These are phyloP conservation scores for Pyropia haitanensis DNA, from an alignment of 23 red algal genomes.

Conservation along the genomic window DNA sequence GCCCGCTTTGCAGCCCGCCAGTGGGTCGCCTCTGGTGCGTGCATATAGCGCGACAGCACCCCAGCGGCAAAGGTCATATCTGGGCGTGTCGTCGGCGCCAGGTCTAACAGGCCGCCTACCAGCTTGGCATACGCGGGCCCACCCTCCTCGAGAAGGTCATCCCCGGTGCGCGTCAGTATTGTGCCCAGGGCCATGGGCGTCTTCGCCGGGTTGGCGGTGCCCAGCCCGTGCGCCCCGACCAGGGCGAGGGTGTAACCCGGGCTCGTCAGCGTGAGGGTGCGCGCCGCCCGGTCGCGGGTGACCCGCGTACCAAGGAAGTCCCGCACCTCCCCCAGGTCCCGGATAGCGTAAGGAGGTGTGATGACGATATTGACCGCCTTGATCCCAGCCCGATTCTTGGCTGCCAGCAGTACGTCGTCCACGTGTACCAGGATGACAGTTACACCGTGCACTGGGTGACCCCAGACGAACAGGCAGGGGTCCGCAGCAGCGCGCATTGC, in stretches of 20 bases:
- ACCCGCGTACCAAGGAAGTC: background rate
- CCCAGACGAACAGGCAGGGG: background rate
- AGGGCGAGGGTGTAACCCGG: background rate
- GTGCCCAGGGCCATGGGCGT: slow-evolving; percentile 21
- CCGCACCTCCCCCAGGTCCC: background rate
- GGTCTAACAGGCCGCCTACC: slow-evolving; percentile 24
- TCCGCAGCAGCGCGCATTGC: too few species aligned
- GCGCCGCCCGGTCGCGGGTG: background rate
- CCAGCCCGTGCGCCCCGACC: background rate
- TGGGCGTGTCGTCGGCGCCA: slow-evolving; percentile 14
- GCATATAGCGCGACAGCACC: slow-evolving; percentile 24
- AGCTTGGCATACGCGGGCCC: slow-evolving; percentile 6
- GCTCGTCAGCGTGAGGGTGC: background rate
- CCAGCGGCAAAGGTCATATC: slow-evolving; percentile 28
- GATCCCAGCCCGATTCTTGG: background rate
- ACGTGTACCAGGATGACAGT: slow-evolving; percentile 1
- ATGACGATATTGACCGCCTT: background rate
- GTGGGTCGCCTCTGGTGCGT: background rate
- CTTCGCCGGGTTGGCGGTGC: background rate
- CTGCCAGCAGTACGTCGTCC: background rate
- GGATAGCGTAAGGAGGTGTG: background rate
- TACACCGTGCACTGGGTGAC: background rate
- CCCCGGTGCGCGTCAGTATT: too few species aligned
- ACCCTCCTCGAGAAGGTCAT: too few species aligned
- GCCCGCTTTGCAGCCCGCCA: slow-evolving; percentile 33